Evolutionary conservation across 2,329 filamentous ascomycete species (phyloP).

Genomic region (Hypocrella siamensis): DNA sequence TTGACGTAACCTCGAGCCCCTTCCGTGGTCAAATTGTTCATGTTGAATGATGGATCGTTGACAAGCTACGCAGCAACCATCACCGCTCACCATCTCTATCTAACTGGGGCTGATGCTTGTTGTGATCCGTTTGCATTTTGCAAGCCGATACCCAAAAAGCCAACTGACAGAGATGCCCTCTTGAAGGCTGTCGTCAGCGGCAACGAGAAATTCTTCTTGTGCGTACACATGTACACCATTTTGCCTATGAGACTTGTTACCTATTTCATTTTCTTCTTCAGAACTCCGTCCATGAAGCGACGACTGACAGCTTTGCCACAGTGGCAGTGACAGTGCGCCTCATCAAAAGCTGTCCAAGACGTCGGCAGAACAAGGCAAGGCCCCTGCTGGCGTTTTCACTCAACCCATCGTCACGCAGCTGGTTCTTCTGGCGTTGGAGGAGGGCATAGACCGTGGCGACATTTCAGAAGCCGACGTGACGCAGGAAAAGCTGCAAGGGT

Average conservation of each 20-base stretch:
- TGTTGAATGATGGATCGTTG: no score
- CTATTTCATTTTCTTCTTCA: no score
- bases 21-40: no score
- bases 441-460: slow-evolving; percentile 38
- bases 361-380: slow-evolving; percentile 27
- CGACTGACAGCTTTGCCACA: no score
- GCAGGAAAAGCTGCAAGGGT: slow-evolving; percentile 35
- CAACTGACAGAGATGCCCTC: slow-evolving; percentile 57
- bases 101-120: slow-evolving; percentile 56
- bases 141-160: slow-evolving; percentile 64
- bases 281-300: no score
- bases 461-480: slow-evolving; percentile 36
- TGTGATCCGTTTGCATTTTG: slow-evolving; percentile 50
- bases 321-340: slow-evolving; percentile 46
- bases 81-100: slow-evolving; percentile 72
- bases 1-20: neutral
- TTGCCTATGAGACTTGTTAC: no score
- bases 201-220: slow-evolving; percentile 50
- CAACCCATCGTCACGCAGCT: slow-evolving; percentile 55
- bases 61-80: slow-evolving; percentile 51
- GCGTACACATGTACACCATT: no score
- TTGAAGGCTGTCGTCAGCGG: slow-evolving; percentile 46
- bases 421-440: slow-evolving; percentile 46
- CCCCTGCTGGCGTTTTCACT: slow-evolving; percentile 65
- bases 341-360: slow-evolving; percentile 46